Base-by-base conservation (phyloP, 371 early-diverging fungal species). In the Mucor mucedo region DNA sequence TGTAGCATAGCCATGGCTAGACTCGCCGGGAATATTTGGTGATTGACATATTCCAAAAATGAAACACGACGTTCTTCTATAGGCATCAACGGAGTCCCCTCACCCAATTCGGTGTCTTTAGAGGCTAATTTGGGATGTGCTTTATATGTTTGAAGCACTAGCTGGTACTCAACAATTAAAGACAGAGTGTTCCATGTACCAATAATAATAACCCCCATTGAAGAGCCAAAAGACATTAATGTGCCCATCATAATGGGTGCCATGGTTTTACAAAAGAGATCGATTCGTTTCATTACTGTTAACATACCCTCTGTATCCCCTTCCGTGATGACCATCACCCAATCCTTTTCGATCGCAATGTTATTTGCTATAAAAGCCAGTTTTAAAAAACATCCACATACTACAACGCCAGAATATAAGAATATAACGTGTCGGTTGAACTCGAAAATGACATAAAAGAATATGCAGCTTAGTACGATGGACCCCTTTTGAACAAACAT, bases 241-340 rank as follows among this genome's bases (percentile, higher is more conserved):
- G 55, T 35, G 16, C 55, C 55, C n/a, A 55, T 55, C 55, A 55
- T 55, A 13, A 55, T 38, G 4, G 55, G 55, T 35, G 55, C 55
- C 55, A 55, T 55, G 10, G 55, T 55, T 38, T 55, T 55, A 39
- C 55, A 55, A 21, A 55, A 55, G 11, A 55, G 10, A 39, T 55
- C 55, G 10, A 55, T 55, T 4, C 55, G 55, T 28, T 55, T 55
- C 55, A 55, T 55, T 10, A 55, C 40, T 27, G 55, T 55, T 11
- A 55, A 21, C 55, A 55, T 55, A n/a, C 2, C 29, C 7, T 55
- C 55, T 27, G 55, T 55, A 28, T 55, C 55, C 2, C 55, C 55
- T 4, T 38, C 40, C 6, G 55, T 27, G 7, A 55, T 55, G 2
- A 55, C 55, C 55, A 55, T 55, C 16, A 55, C 41, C 55, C 55